phyloP scores from a whole-genome alignment of 1,284 basidiomycete species.

The Coniferiporia sulphurascens region DNA sequence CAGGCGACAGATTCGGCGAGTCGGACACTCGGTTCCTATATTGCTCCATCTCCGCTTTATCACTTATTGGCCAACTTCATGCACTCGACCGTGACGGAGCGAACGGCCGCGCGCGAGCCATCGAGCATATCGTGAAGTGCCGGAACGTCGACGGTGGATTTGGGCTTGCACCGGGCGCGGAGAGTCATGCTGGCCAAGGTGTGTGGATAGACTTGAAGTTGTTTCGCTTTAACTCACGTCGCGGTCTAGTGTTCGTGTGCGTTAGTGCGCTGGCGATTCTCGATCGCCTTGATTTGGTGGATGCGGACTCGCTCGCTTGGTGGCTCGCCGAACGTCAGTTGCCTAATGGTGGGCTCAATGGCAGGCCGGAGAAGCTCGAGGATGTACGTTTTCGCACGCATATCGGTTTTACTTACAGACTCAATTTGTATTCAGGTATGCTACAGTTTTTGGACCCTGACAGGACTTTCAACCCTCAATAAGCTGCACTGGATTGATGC shows the following conservation, averaged over 20 bases:
- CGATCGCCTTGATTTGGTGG: slow-evolving; percentile 73
- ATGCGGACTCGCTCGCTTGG: slow-evolving; percentile 74
- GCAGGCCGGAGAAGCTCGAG: slow-evolving; percentile 95
- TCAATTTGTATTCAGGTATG: too few relatives aligned
- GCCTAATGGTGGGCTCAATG: slow-evolving; percentile 91
- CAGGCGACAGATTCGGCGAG: slow-evolving; percentile 89
- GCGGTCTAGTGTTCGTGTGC: slow-evolving; percentile 78
- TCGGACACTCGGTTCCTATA: slow-evolving; percentile 90
- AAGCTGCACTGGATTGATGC: slow-evolving; percentile 89
- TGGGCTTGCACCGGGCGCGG: slow-evolving; percentile 77
- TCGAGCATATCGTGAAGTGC: slow-evolving; percentile 73
- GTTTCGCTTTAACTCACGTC: neutral
- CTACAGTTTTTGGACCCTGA: slow-evolving; percentile 97
- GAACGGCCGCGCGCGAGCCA: slow-evolving; percentile 48
- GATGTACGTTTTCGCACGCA: slow-evolving; percentile 52
- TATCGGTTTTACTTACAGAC: neutral
- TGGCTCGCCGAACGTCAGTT: slow-evolving; percentile 95
- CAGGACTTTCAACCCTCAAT: slow-evolving; percentile 80
- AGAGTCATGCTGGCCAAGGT: slow-evolving; percentile 94
- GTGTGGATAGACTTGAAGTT: slow-evolving; percentile 20
- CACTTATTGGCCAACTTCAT: slow-evolving; percentile 68
- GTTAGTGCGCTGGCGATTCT: slow-evolving; percentile 85
- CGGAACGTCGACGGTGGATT: slow-evolving; percentile 97
- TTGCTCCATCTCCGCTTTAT: slow-evolving; percentile 78
- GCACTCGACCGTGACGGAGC: slow-evolving; percentile 30